Percentiles rank a stretch among this genome's conserved stretches.
phyloP scores from a whole-genome alignment of 2,329 filamentous ascomycete genomes.

The Ophiosphaerella herpotricha region DNA sequence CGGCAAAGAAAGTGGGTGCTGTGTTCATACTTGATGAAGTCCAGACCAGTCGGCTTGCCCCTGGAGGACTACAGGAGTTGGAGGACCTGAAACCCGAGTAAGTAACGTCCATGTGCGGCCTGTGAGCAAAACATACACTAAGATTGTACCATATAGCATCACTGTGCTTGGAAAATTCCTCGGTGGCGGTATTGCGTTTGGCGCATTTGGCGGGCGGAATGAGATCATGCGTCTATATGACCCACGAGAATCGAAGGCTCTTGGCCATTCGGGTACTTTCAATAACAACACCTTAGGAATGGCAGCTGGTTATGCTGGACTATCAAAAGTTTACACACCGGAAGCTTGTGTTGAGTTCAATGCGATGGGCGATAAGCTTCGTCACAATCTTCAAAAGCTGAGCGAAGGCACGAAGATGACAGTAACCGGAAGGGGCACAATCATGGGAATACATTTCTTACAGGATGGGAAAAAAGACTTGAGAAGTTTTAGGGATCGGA shows the following conservation, averaged over 20 bases:
- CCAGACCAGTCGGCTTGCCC: constrained; percentile 29
- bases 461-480: constrained; percentile 32
- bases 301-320: constrained; percentile 56
- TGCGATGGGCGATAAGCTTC: constrained; percentile 37
- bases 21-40: constrained; percentile 72
- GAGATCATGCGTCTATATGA: constrained; percentile 65
- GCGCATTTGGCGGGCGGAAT: constrained; percentile 65
- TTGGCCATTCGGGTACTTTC: constrained; percentile 67
- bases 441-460: constrained; percentile 46
- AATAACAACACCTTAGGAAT: constrained; percentile 70
- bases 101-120: no score
- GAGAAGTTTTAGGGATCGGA: constrained; percentile 28
- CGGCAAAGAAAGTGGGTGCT: constrained; percentile 56
- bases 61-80: constrained; percentile 24
- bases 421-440: constrained; percentile 43
- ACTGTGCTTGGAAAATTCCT: constrained; percentile 70
- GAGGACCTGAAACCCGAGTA: constrained; percentile 23
- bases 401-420: constrained; percentile 42
- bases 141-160: constrained; percentile 34
- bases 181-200: constrained; percentile 69
- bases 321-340: constrained; percentile 44
- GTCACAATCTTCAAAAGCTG: constrained; percentile 28
- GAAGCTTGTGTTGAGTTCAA: constrained; percentile 36
- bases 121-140: no score
- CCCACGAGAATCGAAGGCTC: constrained; percentile 47